A percentile compares a stretch with the other conserved stretches of the same genome.
Evolutionary conservation across 2,329 filamentous ascomycete genomes (phyloP).

Genomic region (Mycocentrospora acerina): DNA sequence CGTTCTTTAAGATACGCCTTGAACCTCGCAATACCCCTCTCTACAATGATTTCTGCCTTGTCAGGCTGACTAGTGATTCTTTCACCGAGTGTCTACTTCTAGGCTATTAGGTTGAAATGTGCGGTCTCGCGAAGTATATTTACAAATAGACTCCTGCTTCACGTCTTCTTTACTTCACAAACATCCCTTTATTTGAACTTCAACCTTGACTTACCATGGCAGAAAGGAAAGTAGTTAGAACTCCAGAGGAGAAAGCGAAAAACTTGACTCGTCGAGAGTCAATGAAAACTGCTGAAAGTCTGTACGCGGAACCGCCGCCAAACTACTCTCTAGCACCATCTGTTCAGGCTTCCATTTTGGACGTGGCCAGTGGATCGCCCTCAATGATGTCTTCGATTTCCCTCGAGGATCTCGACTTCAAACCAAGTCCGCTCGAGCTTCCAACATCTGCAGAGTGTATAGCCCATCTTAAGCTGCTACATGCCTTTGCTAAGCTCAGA

Average conservation of each 20-base stretch:
- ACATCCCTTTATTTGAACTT: background rate
- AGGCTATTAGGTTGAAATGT: background rate
- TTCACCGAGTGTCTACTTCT: slow-evolving; percentile 6
- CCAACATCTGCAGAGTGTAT: slow-evolving; percentile 62
- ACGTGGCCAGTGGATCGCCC: background rate
- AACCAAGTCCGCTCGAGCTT: slow-evolving; percentile 36
- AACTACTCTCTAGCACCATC: slow-evolving; percentile 10
- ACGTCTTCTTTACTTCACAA: background rate
- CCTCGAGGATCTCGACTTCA: slow-evolving; percentile 30
- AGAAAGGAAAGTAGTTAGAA: slow-evolving; percentile 5
- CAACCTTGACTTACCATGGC: background rate
- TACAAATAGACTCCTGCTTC: background rate
- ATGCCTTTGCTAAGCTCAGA: slow-evolving; percentile 66
- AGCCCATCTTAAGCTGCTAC: slow-evolving; percentile 72
- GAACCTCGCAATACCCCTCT: background rate
- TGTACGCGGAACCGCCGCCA: slow-evolving; percentile 11
- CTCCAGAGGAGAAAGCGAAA: slow-evolving; percentile 6
- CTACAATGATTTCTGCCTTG: slow-evolving; percentile 1
- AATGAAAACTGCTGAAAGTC: slow-evolving; percentile 7
- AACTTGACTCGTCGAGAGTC: slow-evolving; percentile 4
- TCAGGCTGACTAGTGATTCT: slow-evolving; percentile 1
- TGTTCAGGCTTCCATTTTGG: slow-evolving; percentile 1
- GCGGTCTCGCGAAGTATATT: too few relatives aligned
- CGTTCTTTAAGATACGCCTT: background rate
- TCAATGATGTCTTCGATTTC: background rate